Percentiles rank a stretch among this genome's conserved stretches.
These are phyloP conservation scores for Gossypium arboreum DNA, from an alignment of 345 rosid genomes.

Conservation along the genomic window DNA sequence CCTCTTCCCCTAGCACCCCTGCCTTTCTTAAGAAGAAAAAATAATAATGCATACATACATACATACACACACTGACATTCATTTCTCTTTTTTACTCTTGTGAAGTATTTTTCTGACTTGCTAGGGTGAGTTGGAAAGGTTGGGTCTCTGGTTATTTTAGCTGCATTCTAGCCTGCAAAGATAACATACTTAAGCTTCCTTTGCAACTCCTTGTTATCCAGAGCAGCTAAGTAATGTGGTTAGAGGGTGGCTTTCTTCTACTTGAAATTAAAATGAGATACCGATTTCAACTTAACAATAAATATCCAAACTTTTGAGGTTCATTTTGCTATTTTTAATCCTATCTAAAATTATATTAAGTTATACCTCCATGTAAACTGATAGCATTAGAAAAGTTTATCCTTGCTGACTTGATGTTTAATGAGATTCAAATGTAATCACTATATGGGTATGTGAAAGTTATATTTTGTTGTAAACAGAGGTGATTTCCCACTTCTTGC, in stretches of 20 bases:
- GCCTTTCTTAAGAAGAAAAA: neutral
- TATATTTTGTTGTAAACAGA: conserved; percentile 32
- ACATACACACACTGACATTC: neutral
- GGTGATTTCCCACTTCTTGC: conserved; percentile 58
- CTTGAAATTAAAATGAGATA: neutral
- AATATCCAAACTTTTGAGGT: neutral
- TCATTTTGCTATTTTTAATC: neutral
- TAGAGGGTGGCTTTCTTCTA: neutral
- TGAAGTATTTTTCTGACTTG: neutral
- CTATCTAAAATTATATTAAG: neutral
- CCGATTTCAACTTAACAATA: neutral
- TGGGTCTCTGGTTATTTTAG: neutral
- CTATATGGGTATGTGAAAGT: neutral
- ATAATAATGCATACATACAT: neutral
- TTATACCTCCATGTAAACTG: neutral
- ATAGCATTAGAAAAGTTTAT: neutral
- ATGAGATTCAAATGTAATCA: neutral
- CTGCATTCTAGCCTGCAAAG: neutral
- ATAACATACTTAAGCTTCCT: neutral
- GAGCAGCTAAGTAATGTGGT: neutral
- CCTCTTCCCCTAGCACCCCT: neutral
- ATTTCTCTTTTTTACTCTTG: neutral
- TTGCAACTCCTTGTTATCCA: neutral
- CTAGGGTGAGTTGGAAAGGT: conserved; percentile 3
- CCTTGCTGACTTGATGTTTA: neutral